Percentiles rank a stretch among this genome's conserved stretches.
phyloP scores from a whole-genome alignment of 768 basidiomycete genomes.

The Kwoniella sp. region DNA sequence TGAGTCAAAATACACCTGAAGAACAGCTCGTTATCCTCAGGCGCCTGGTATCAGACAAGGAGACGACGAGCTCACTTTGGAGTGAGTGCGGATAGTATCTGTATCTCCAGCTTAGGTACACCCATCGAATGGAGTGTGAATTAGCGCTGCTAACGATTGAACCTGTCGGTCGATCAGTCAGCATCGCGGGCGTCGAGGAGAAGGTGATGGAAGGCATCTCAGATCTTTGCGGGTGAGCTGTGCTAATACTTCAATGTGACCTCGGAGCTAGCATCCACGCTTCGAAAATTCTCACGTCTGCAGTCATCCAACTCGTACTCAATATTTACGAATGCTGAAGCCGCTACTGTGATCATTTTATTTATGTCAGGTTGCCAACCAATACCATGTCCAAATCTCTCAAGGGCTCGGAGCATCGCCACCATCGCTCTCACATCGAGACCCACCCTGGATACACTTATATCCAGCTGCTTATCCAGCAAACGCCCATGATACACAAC shows the following conservation, averaged over 20 bases:
- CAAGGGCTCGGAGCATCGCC: constrained; percentile 4
- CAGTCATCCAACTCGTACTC: neutral
- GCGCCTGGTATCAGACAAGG: neutral
- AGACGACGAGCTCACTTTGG: neutral
- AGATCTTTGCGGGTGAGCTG: neutral
- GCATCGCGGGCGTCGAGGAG: constrained; percentile 6
- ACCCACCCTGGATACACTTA: neutral
- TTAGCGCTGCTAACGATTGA: too few species aligned
- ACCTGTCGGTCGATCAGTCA: neutral
- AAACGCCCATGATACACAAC: neutral
- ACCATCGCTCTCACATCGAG: constrained; percentile 3
- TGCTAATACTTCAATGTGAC: too few species aligned
- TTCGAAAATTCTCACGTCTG: too few species aligned
- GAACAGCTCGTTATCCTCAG: neutral
- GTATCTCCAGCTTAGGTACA: too few species aligned
- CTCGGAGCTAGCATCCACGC: too few species aligned
- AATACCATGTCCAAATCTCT: neutral
- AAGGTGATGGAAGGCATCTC: neutral
- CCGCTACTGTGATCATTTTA: neutral
- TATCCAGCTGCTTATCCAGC: constrained; percentile 4
- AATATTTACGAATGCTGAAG: neutral
- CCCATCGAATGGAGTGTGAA: too few species aligned
- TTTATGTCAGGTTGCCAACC: neutral
- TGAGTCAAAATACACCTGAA: neutral
- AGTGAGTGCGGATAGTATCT: neutral